A percentile compares a stretch with the other conserved stretches of the same genome.
Conservation (phyloP, 352 stramenopile species). For the Saprolegnia parasitica region DNA sequence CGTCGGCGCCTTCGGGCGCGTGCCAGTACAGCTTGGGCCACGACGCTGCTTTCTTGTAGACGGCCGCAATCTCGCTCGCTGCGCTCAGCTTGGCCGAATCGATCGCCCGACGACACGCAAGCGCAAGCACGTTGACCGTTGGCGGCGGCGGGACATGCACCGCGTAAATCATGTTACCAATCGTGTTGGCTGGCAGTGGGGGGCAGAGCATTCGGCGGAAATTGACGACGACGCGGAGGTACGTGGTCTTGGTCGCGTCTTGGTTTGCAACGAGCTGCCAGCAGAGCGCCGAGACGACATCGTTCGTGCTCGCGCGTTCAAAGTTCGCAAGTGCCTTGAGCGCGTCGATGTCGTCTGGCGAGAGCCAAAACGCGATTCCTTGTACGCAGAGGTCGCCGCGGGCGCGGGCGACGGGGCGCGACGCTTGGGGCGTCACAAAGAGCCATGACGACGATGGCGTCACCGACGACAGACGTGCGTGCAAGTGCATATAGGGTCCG, state of each 20-base stretch:
- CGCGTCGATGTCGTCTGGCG: not conserved
- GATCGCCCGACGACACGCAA: not conserved
- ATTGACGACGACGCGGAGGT: slow-evolving; percentile 14
- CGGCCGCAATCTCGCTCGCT: not conserved
- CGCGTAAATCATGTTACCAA: slow-evolving; percentile 21
- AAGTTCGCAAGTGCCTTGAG: not conserved
- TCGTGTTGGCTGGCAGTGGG: not conserved
- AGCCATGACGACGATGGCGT: not conserved
- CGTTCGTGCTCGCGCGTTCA: slow-evolving; percentile 5
- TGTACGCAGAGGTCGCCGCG: not conserved
- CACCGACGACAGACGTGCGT: not conserved
- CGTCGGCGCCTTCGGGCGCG: not conserved
- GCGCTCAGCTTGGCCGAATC: not conserved
- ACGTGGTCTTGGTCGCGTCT: not conserved
- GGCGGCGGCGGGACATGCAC: not conserved
- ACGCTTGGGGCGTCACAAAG: slow-evolving; percentile 11
- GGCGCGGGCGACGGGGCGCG: not conserved
- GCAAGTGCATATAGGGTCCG: not conserved
- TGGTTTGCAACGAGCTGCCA: not conserved
- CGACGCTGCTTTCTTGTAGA: slow-evolving; percentile 2
- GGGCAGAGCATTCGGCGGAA: not conserved
- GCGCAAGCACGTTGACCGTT: not conserved
- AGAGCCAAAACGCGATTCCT: not conserved
- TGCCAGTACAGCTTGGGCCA: slow-evolving; percentile 12
- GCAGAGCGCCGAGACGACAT: not conserved